phyloP scores from a whole-genome alignment of 495 filamentous ascomycete species.

The Trichoderma parareesei region DNA sequence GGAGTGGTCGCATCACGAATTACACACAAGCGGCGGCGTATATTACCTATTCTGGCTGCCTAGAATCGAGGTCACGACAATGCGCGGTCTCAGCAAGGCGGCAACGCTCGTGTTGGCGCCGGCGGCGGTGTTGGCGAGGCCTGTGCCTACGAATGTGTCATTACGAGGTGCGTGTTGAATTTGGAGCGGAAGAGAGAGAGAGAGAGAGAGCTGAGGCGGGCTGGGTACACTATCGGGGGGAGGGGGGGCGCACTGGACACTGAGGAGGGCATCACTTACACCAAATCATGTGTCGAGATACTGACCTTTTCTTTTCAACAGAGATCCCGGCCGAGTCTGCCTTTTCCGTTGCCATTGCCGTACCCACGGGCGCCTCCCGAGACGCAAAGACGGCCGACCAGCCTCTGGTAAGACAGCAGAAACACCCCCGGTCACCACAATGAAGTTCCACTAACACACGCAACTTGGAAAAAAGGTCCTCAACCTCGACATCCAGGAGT shows the following conservation, averaged over 20 bases:
- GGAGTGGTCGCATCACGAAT: background rate
- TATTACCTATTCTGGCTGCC: background rate
- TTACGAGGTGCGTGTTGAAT: background rate
- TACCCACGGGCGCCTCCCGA: background rate
- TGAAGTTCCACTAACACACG: background rate
- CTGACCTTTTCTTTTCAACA: background rate
- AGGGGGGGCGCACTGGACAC: too few species aligned
- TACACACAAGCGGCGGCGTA: background rate
- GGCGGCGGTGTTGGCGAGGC: conserved; percentile 20
- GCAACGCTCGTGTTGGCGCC: conserved; percentile 24
- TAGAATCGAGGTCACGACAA: conserved; percentile 14
- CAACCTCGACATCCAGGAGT: conserved; percentile 27
- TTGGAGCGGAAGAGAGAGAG: background rate
- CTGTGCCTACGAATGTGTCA: conserved; percentile 2
- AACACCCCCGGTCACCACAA: background rate
- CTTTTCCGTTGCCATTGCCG: background rate
- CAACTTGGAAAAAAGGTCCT: conserved; percentile 18
- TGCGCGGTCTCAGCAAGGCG: conserved; percentile 26
- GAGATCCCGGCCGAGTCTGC: background rate
- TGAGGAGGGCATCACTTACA: too few species aligned
- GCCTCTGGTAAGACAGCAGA: conserved; percentile 7
- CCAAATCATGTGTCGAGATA: too few species aligned
- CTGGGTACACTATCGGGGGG: background rate
- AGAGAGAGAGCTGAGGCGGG: background rate
- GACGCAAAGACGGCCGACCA: background rate